Evolutionary conservation across 169 alveolate species (phyloP), one percentile per base, ranked within the genome.

Genomic region (Cardiosporidium cionae): DNA sequence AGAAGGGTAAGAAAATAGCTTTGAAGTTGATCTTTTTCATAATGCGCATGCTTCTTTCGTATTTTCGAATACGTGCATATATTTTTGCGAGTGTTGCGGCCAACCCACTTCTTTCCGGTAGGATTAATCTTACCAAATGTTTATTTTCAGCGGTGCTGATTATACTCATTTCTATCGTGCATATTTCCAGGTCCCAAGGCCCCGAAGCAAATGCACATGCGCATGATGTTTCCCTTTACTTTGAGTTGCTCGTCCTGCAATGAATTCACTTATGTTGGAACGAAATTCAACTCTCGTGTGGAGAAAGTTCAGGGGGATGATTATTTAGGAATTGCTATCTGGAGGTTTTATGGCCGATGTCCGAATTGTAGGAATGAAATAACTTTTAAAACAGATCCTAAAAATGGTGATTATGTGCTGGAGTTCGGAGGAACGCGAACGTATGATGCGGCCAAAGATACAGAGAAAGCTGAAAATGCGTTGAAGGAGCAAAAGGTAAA

Each of bases 181-280:
- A 16, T 44, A 16, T 44, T n/a, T 44, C 16, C n/a, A 44, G 58
- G 58, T 44, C 28, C 37, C 37, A 65, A 72, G 77, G 22, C 77
- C 74, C 27, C 66, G 62, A 22, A 68, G 82, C 66, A 76, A 63
- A 89, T 96, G 82, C 93, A 96, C 78, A 97, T 96, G 7, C 90
- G 99, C 69, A 96, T 96, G 98, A 93, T 98, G 98, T 92, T 94
- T 53, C 99, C 99, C 22, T 96, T 98, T 90, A 94, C 98, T 9
- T 83, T 93, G 64, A 84, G 95, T 65, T 98, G 99, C 83, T 94
- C 90, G 65, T 91, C 96, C 52, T 98, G 99, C 82, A 93, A 94
- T 1, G 94, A 92, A 65, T 96, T 94, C 84, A 92, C 95, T 28
- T 95, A 95, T 76, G 97, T 98, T 52, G 99, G 99, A n/a, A 98